Percentiles rank a stretch among this genome's conserved stretches.
Conservation (phyloP, 2,329 filamentous ascomycete genomes). For the Chrysoporthe puriensis region DNA sequence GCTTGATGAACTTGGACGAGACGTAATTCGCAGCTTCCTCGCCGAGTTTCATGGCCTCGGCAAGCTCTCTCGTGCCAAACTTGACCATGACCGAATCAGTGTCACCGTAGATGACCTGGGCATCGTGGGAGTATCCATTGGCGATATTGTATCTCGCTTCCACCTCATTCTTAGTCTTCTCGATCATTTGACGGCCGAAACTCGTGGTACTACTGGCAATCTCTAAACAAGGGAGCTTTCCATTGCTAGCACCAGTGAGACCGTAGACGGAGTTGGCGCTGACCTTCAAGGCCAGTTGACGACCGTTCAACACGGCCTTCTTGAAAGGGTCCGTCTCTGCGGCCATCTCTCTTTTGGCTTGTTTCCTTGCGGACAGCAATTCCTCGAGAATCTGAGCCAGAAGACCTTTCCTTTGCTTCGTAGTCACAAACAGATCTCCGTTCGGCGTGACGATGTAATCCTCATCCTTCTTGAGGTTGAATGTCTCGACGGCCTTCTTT, state of each 20-base stretch:
- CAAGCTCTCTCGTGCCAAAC: conserved; percentile 86
- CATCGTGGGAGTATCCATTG: conserved; percentile 93
- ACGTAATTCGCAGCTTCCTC: conserved; percentile 88
- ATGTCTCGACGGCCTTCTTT: conserved; percentile 74
- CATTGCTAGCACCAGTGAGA: conserved; percentile 92
- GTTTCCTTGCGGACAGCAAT: conserved; percentile 86
- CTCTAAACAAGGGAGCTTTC: conserved; percentile 90
- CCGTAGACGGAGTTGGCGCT: conserved; percentile 98
- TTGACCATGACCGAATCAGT: conserved; percentile 99
- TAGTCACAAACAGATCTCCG: conserved; percentile 88
- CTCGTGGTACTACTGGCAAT: conserved; percentile 97
- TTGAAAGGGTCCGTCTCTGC: conserved; percentile 94
- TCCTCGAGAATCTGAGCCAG: conserved; percentile 96
- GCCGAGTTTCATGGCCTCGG: conserved; percentile 92
- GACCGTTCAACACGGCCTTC: conserved; percentile 95
- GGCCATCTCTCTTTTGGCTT: conserved; percentile 87
- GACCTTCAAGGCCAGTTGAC: conserved; percentile 93
- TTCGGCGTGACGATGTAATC: conserved; percentile 98
- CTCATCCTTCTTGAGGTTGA: conserved; percentile 80
- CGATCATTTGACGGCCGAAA: conserved; percentile 98
- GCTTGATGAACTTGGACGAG: conserved; percentile 89
- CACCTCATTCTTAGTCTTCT: conserved; percentile 95
- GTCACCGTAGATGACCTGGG: conserved; percentile 97
- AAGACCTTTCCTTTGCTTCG: conserved; percentile 86
- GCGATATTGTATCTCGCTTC: conserved; percentile 87